Evolutionary conservation across 495 filamentous ascomycete species (phyloP).

Genomic region (Neurospora sp.): DNA sequence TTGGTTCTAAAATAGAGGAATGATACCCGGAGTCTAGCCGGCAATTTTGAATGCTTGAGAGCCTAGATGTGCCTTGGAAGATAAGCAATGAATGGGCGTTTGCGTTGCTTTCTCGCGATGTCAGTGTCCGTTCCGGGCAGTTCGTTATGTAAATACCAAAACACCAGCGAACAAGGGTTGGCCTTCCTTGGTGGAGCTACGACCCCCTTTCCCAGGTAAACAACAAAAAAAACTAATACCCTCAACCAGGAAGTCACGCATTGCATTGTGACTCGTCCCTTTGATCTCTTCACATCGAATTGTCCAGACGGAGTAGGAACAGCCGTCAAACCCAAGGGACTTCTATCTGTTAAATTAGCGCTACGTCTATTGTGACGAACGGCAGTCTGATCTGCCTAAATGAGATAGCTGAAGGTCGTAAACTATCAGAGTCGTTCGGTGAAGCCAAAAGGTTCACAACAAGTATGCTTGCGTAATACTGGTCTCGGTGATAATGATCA

Average conservation of each 20-base stretch:
- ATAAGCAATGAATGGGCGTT: neutral
- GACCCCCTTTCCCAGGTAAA: neutral
- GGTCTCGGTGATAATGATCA: too few species aligned
- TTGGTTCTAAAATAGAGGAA: neutral
- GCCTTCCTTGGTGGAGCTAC: neutral
- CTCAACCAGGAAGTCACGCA: neutral
- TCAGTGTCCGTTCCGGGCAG: neutral
- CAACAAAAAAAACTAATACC: neutral
- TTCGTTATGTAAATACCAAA: neutral
- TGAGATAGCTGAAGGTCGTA: too few species aligned
- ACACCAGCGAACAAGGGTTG: neutral
- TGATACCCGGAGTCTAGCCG: neutral
- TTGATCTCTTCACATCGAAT: neutral
- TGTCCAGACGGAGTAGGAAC: neutral
- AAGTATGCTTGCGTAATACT: too few species aligned
- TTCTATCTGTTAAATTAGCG: neutral
- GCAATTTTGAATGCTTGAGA: neutral
- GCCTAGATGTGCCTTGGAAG: slow-evolving; percentile 2
- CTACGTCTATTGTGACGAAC: neutral
- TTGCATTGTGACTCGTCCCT: neutral
- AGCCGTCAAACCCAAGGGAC: neutral
- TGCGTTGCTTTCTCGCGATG: slow-evolving; percentile 1
- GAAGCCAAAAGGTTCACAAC: too few species aligned
- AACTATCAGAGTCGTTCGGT: too few species aligned
- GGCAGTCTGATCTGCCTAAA: too few species aligned